Percentiles rank a stretch among this genome's conserved stretches.
Conservation (phyloP, 2,329 filamentous ascomycete genomes). For the Cadophora malorum region DNA sequence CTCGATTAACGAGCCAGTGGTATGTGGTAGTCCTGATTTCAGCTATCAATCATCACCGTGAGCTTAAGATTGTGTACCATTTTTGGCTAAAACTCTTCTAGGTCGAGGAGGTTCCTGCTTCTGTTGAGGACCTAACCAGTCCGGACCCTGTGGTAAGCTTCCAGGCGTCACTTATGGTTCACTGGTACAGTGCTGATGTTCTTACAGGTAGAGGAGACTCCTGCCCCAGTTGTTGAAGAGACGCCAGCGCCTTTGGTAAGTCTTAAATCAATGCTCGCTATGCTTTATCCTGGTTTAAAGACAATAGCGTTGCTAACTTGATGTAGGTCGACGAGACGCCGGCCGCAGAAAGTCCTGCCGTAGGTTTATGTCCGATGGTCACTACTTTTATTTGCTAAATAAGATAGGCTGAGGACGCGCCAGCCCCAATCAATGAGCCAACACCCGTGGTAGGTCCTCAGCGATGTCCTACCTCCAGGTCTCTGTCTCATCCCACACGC, state of each 20-base stretch:
- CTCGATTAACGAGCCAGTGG: background rate
- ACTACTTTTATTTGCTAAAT: background rate
- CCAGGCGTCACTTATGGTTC: no score
- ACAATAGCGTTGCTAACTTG: background rate
- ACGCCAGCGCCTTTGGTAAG: constrained; percentile 7
- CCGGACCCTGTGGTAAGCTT: constrained; percentile 15
- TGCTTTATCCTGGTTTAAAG: background rate
- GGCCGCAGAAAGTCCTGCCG: background rate
- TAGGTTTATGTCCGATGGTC: background rate
- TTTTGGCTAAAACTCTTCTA: background rate
- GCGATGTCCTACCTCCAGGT: background rate
- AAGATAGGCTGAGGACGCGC: constrained; percentile 16
- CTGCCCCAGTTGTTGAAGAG: constrained; percentile 3
- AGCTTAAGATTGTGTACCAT: background rate
- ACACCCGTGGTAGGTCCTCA: constrained; percentile 4
- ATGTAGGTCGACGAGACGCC: constrained; percentile 22
- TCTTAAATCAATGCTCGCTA: background rate
- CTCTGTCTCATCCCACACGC: no score
- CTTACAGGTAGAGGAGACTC: background rate
- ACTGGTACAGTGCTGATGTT: background rate
- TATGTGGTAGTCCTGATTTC: background rate
- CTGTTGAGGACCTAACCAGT: constrained; percentile 13
- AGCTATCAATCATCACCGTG: background rate
- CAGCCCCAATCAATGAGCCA: no score
- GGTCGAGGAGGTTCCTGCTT: background rate